Conservation (phyloP, 768 basidiomycete genomes). For the Exidia glandulosa region DNA sequence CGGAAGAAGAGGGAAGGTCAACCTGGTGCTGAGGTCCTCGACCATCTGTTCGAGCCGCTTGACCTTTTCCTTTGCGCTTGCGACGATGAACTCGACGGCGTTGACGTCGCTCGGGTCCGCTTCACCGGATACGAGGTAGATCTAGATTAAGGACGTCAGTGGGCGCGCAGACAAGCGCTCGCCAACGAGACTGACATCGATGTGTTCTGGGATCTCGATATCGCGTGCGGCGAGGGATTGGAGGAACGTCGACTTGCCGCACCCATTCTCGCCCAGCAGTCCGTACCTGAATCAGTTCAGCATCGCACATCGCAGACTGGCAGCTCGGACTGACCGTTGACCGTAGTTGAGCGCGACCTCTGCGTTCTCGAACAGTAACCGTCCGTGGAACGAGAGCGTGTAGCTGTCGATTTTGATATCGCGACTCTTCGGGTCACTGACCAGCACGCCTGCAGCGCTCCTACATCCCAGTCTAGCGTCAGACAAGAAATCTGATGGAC, state of each 20-base stretch:
- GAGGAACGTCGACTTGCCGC: conserved; percentile 96
- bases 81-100: conserved; percentile 94
- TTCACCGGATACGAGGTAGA: conserved; percentile 93
- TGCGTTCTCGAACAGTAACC: conserved; percentile 58
- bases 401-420: conserved; percentile 97
- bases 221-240: conserved; percentile 94
- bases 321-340: conserved; percentile 35
- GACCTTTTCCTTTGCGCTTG: conserved; percentile 86
- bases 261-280: conserved; percentile 92
- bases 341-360: conserved; percentile 80
- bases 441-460: conserved; percentile 84
- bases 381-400: conserved; percentile 94
- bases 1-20: no score
- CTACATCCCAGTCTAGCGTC: conserved; percentile 26
- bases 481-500: not conserved
- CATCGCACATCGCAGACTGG: not conserved
- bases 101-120: conserved; percentile 92
- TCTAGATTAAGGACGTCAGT: conserved; percentile 26
- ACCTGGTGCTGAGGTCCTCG: conserved; percentile 87
- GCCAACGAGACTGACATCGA: conserved; percentile 43
- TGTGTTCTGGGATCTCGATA: conserved; percentile 85
- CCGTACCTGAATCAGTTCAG: conserved; percentile 46
- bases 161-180: not conserved
- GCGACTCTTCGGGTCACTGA: conserved; percentile 83
- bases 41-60: conserved; percentile 87